A percentile compares a stretch with the other conserved stretches of the same genome.
Conservation (phyloP, 441 rosid species). For the Erodium texanum region DNA sequence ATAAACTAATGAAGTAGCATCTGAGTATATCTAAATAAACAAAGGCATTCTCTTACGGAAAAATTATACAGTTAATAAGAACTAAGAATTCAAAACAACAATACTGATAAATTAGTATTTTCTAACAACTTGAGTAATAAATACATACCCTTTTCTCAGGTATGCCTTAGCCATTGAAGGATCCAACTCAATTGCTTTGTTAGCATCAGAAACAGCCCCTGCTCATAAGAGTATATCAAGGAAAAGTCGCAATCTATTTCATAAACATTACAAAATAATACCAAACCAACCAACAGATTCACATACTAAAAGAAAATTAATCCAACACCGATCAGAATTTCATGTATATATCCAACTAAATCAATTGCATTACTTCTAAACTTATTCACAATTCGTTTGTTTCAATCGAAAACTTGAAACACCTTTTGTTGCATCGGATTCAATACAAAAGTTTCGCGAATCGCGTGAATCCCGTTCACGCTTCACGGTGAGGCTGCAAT, state of each 20-base stretch:
- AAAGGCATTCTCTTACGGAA: neutral
- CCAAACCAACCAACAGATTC: too few relatives aligned
- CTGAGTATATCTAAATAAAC: neutral
- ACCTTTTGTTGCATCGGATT: neutral
- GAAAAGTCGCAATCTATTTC: neutral
- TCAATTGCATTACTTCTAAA: neutral
- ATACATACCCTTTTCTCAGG: constrained; percentile 42
- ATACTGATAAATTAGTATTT: neutral
- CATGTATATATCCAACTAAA: neutral
- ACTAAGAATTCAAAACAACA: neutral
- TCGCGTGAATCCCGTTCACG: too few relatives aligned
- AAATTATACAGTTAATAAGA: neutral
- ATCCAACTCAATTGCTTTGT: constrained; percentile 42
- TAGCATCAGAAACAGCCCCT: constrained; percentile 50
- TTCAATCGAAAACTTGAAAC: neutral
- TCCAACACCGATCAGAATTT: neutral
- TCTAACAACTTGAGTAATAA: neutral
- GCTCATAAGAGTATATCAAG: constrained; percentile 17
- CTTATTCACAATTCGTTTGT: neutral
- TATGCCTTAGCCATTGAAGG: constrained; percentile 42
- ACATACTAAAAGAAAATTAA: too few relatives aligned
- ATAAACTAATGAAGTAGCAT: neutral
- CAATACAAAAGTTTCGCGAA: neutral
- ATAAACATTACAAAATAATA: neutral
- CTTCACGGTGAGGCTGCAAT: neutral